phyloP scores from a whole-genome alignment of 345 rosid genomes.

The Lagerstroemia speciosa region DNA sequence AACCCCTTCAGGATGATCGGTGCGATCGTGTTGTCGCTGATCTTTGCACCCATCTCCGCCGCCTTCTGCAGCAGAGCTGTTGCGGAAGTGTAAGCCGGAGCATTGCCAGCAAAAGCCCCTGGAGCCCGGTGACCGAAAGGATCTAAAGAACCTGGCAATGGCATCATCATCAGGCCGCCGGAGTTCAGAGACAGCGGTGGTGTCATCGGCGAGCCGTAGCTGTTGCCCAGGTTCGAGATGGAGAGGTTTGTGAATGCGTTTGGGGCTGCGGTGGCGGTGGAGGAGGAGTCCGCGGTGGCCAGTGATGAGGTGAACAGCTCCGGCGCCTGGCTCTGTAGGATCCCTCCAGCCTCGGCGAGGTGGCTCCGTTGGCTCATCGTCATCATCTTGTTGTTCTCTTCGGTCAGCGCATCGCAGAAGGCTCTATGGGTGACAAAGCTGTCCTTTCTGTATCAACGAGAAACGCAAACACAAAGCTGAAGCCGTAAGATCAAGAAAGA shows the following conservation, averaged over 20 bases:
- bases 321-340: constrained; percentile 22
- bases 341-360: constrained; percentile 9
- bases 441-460: constrained; percentile 33
- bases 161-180: constrained; percentile 21
- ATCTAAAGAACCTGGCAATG: constrained; percentile 15
- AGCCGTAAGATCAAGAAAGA: background rate
- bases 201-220: constrained; percentile 19
- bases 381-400: constrained; percentile 32
- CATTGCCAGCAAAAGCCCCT: constrained; percentile 11
- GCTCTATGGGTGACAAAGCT: constrained; percentile 57
- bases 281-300: constrained; percentile 25
- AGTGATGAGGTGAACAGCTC: constrained; percentile 27
- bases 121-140: constrained; percentile 24
- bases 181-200: constrained; percentile 23
- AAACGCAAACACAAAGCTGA: background rate
- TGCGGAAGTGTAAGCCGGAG: constrained; percentile 35
- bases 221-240: constrained; percentile 23
- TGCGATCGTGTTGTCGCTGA: constrained; percentile 35
- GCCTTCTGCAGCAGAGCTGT: constrained; percentile 55
- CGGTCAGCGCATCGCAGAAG: constrained; percentile 51
- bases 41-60: constrained; percentile 50
- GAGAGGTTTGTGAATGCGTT: background rate
- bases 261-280: background rate
- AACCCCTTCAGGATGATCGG: constrained; percentile 45
- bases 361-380: background rate